These are phyloP conservation scores for Puccinellia tenuiflora DNA, from an alignment of 176 grass and related monocot species.

Conservation along the genomic window DNA sequence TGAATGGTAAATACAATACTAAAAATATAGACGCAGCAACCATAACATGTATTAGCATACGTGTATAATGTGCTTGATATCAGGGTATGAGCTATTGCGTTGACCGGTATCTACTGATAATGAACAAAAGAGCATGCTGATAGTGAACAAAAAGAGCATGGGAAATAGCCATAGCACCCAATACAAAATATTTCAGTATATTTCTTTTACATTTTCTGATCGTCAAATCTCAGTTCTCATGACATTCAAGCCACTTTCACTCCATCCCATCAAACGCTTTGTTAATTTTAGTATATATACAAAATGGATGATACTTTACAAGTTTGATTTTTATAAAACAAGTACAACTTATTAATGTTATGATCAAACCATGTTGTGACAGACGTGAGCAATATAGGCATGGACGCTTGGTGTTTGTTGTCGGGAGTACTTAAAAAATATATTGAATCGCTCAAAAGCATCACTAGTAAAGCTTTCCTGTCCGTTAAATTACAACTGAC, in stretches of 20 bases:
- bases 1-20: not conserved
- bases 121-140: no score
- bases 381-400: not conserved
- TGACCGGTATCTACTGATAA: not conserved
- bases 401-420: not conserved
- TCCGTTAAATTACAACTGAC: not conserved
- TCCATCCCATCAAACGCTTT: not conserved
- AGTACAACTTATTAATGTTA: not conserved
- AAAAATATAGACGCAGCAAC: no score
- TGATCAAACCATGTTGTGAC: slow-evolving; percentile 1
- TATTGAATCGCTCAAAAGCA: no score
- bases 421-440: no score
- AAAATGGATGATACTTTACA: not conserved
- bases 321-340: slow-evolving; percentile 20
- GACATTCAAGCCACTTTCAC: not conserved
- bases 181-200: not conserved
- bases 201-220: not conserved
- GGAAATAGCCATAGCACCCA: not conserved
- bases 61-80: no score
- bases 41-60: no score
- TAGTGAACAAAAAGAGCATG: not conserved
- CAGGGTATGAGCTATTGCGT: not conserved
- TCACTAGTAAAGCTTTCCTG: not conserved
- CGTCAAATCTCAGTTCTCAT: not conserved
- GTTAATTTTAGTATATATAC: not conserved